Evolutionary conservation across 768 basidiomycete species (phyloP), one percentile per base, ranked within the genome.

Genomic region (Tubosaeta sp.): DNA sequence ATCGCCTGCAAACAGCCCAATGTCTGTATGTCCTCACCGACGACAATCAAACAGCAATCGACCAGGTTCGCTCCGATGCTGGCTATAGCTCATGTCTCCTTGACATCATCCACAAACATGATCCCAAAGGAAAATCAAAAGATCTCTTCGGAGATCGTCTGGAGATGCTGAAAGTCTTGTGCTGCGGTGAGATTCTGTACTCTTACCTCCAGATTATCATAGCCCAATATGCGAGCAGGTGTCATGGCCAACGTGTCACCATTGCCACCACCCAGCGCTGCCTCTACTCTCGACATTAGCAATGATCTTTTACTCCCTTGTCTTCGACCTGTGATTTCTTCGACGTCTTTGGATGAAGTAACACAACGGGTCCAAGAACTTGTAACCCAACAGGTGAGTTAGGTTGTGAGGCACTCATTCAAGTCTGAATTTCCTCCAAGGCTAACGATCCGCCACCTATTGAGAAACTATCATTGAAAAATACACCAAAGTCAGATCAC

Each of bases 21-120:
- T 92, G 92, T 62, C 73, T 97, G 16, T 97, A 95, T 67, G 90
- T 95, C 54, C 74, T 97, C 26, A 91, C 92, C 2, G 92, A 95
- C 65, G 95, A 97, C 64, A 97, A 97, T 56, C 73, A 71, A n/a
- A 79, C 85, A 16, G 82, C 85, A 29, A 82, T 85, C 48, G 66
- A 79, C n/a, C 83, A 84, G 50, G 65, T 95, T 17, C 76, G 83
- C 19, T 67, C 76, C 26, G 75, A 87, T 63, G 78, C 77, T 13
- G 73, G 76, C 2, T 87, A 87, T 60, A 74, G 81, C 46, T 73
- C 83, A 6, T 85, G 81, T 61, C 76, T 94, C 5, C 67, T 90
- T 46, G 78, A 81, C 5, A 82, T 90, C 26, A 76, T 80, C 25
- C 79, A 69, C 31, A 64, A 61, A 34, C 54, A 54, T 34, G 41